Evolutionary conservation across 1,284 basidiomycete genomes (phyloP).

Genomic region (Caloboletus firmus): DNA sequence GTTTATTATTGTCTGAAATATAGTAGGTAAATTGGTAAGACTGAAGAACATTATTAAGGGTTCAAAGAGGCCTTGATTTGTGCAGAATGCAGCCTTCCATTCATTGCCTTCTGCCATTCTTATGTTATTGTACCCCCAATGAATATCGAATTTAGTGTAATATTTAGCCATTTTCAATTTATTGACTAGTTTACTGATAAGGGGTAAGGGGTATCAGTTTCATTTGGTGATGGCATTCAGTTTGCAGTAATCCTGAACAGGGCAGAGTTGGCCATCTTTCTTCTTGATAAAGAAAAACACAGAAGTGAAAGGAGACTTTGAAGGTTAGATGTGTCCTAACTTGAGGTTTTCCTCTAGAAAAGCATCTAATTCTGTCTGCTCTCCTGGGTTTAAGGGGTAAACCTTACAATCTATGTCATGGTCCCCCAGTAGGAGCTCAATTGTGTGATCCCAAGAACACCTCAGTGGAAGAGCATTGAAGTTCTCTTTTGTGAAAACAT

Average conservation of each 20-base stretch:
- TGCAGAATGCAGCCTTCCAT: constrained; percentile 1
- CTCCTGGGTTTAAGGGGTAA: no score
- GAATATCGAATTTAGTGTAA: not conserved
- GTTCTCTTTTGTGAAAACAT: no score
- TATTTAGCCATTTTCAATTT: not conserved
- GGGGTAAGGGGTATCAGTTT: not conserved
- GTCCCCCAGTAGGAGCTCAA: no score
- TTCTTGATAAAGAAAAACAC: not conserved
- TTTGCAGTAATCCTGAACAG: not conserved
- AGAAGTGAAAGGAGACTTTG: not conserved
- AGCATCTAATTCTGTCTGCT: not conserved
- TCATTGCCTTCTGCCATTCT: not conserved
- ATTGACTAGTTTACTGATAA: not conserved
- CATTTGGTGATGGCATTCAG: not conserved
- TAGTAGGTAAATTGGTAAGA: not conserved
- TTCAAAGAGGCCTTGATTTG: not conserved
- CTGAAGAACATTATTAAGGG: constrained; percentile 3
- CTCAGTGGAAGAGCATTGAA: no score
- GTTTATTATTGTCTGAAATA: constrained; percentile 5
- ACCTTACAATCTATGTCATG: no score
- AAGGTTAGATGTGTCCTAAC: not conserved
- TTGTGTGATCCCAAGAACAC: no score
- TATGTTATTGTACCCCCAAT: constrained; percentile 4
- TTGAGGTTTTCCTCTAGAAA: not conserved
- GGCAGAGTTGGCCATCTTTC: not conserved